Conservation (phyloP, 352 stramenopile genomes). For the Phytophthora foliorum region DNA sequence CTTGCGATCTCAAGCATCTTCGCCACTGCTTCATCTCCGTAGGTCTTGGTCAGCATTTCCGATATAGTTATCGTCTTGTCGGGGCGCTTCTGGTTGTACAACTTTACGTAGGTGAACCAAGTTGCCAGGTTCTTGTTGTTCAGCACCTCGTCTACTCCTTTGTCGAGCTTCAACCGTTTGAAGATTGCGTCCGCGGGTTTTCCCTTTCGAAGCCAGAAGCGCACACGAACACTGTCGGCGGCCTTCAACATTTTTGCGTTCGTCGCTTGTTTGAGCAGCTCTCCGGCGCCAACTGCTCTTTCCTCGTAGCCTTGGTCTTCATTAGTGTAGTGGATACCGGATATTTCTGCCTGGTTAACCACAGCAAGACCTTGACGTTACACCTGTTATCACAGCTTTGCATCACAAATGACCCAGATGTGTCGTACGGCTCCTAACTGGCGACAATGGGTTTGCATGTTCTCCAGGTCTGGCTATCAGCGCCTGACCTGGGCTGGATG, state of each 20-base stretch:
- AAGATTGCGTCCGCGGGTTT: background rate
- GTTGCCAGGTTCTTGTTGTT: background rate
- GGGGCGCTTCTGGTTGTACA: background rate
- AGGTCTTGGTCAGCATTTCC: background rate
- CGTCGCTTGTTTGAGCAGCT: background rate
- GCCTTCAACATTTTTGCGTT: background rate
- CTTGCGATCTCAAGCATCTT: background rate
- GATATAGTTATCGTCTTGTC: background rate
- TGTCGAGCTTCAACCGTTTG: background rate
- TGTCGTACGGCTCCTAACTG: no score
- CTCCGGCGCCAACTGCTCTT: background rate
- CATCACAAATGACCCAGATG: no score
- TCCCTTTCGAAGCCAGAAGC: background rate
- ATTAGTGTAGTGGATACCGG: background rate
- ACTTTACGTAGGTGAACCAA: background rate
- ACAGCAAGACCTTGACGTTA: no score
- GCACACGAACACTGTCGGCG: background rate
- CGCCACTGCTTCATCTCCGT: slow-evolving; percentile 1
- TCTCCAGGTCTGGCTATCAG: no score
- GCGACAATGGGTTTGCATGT: no score
- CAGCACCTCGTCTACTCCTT: background rate
- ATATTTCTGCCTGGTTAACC: no score
- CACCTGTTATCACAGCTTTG: no score
- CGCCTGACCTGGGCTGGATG: no score
- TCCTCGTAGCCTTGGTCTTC: background rate